Conservation (phyloP, 805 yeast species). For the Pichia exigua region DNA sequence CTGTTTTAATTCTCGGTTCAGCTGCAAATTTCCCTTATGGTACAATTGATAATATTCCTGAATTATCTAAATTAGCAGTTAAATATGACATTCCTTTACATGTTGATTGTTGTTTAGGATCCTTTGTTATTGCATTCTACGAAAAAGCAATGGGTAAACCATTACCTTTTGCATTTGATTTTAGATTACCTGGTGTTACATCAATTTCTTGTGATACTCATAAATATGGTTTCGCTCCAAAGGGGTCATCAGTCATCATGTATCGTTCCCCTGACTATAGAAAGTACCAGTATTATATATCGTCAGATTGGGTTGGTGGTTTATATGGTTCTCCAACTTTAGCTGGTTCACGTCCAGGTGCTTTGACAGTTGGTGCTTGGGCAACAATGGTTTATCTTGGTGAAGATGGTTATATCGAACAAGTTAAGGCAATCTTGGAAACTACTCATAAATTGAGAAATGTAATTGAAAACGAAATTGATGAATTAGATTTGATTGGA, state of each 20-base stretch:
- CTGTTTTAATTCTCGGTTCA: constrained; percentile 81
- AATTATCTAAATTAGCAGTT: constrained; percentile 57
- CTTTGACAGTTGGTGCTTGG: constrained; percentile 97
- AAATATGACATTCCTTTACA: constrained; percentile 75
- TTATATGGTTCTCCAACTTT: constrained; percentile 93
- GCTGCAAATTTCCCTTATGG: constrained; percentile 99
- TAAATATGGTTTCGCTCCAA: constrained; percentile 97
- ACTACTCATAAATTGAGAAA: constrained; percentile 54
- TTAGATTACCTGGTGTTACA: constrained; percentile 85
- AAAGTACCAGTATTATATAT: constrained; percentile 74
- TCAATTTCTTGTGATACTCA: constrained; percentile 99
- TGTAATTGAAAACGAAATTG: constrained; percentile 37
- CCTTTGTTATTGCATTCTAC: constrained; percentile 72
- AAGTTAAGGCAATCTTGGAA: constrained; percentile 57
- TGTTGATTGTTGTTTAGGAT: constrained; percentile 94
- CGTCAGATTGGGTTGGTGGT: constrained; percentile 89
- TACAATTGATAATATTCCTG: constrained; percentile 80
- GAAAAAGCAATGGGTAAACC: constrained; percentile 38
- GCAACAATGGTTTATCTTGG: constrained; percentile 83
- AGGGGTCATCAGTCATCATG: constrained; percentile 91
- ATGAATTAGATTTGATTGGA: constrained; percentile 66
- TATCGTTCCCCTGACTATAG: constrained; percentile 65
- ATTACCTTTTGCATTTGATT: constrained; percentile 59
- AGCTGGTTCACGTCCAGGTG: constrained; percentile 97
- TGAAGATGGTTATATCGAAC: constrained; percentile 65